Base-by-base conservation (phyloP, 176 grass and related monocot species). In the Aegilops speltoides region DNA sequence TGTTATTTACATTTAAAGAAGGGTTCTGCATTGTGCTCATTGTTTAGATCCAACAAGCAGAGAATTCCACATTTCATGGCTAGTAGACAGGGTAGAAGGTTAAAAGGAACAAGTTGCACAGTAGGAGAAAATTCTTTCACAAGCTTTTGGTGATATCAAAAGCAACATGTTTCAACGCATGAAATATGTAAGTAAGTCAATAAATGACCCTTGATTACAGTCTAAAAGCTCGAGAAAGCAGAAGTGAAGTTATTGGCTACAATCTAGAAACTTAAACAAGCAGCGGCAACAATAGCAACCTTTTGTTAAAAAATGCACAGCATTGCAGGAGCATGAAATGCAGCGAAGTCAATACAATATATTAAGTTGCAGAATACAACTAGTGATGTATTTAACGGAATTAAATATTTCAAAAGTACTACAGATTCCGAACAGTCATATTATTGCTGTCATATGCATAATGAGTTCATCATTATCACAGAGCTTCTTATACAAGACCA, bases 191-290 rank as follows among this genome's bases (percentile, higher is more conserved):
- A 63, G 24, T 22, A 86, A 15, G 45, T 89, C 62, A 69, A 68
- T 32, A 82, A 54, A 67, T 12, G 13, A 19, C 22, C 88, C 56
- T 45, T 75, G 10, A 61, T 71, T 80, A 56, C 38, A 78, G 79
- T 37, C 19, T 60, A 26, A 24, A 89, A 78, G 16, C 50, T 54
- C 15, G 16, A 60, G 11, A 81, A 45, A 75, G 41, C 72, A 70
- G 25, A 23, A 48, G 64, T 52, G 7, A 73, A 78, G 64, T 78
- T 14, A 32, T 68, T 69, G 26, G 33, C 76, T 71, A 83, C 26
- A 83, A 83, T 78, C 64, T 76, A 88, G 59, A 82, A 50, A 77
- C 79, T 13, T 81, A 81, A 50, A 70, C 45, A 82, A 57, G 20
- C 40, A 85, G 73, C 22, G 38, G 26, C 9, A 38, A 54, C 50